Conservation (phyloP, 345 rosid species). For the Noccaea caerulescens region DNA sequence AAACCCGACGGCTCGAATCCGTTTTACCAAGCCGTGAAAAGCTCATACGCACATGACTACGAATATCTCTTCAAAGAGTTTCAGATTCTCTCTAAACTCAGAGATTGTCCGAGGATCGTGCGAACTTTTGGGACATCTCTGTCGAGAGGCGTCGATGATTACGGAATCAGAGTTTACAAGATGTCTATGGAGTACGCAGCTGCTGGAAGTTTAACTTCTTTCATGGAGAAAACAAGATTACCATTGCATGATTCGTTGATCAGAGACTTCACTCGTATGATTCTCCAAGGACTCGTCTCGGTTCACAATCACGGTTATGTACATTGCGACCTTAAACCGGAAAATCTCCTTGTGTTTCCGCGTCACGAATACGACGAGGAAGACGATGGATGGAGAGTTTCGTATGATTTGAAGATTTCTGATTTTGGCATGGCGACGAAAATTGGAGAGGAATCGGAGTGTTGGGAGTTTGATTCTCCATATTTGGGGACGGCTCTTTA, state of each 20-base stretch:
- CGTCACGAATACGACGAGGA: neutral
- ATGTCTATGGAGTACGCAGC: constrained; percentile 36
- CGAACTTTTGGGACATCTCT: constrained; percentile 1
- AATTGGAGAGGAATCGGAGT: neutral
- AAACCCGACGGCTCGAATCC: constrained; percentile 10
- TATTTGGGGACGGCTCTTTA: neutral
- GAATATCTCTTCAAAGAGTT: constrained; percentile 29
- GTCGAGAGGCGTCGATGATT: neutral
- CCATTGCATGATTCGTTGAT: neutral
- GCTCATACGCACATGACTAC: neutral
- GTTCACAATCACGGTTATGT: constrained; percentile 13
- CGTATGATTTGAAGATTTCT: neutral
- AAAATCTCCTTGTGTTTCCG: constrained; percentile 5
- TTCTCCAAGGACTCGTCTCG: constrained; percentile 26
- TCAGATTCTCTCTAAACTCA: constrained; percentile 24
- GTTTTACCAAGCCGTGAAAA: constrained; percentile 29
- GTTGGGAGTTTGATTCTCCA: neutral
- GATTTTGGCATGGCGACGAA: neutral
- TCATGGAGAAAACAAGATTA: constrained; percentile 11
- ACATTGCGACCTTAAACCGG: constrained; percentile 28
- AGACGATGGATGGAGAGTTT: neutral
- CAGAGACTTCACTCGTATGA: constrained; percentile 28
- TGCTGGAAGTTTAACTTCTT: constrained; percentile 16
- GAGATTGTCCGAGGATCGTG: constrained; percentile 22
- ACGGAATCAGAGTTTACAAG: constrained; percentile 15